Conservation (phyloP, 768 basidiomycete genomes). For the Phaffia tasmanica region DNA sequence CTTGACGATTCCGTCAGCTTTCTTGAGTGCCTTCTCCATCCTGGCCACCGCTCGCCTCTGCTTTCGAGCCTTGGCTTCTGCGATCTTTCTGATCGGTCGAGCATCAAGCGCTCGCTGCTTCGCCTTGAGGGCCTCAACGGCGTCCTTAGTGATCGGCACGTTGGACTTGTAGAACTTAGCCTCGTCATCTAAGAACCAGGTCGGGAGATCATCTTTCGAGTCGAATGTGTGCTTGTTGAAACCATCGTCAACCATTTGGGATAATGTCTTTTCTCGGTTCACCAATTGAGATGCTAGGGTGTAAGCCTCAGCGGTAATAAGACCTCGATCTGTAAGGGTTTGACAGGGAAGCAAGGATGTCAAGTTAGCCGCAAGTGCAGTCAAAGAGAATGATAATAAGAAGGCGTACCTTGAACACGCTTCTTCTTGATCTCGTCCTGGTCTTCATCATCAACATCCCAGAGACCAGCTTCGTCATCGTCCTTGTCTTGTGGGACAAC, state of each 20-base stretch:
- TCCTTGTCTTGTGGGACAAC: constrained; percentile 53
- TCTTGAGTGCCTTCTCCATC: constrained; percentile 86
- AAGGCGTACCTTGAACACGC: constrained; percentile 51
- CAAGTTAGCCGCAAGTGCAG: no score
- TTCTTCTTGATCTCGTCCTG: constrained; percentile 57
- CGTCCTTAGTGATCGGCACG: constrained; percentile 94
- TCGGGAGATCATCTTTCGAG: constrained; percentile 78
- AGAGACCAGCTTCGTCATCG: constrained; percentile 55
- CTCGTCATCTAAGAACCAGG: constrained; percentile 98
- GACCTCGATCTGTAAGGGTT: constrained; percentile 53
- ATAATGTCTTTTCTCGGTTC: constrained; percentile 78
- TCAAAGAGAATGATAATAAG: neutral
- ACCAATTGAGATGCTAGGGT: constrained; percentile 82
- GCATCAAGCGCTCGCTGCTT: constrained; percentile 90
- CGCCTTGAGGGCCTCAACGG: constrained; percentile 67
- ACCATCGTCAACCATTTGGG: constrained; percentile 82
- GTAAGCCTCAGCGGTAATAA: constrained; percentile 79
- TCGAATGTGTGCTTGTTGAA: constrained; percentile 90
- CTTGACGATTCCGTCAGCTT: constrained; percentile 68
- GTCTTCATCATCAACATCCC: constrained; percentile 71
- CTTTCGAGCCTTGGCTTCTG: constrained; percentile 95
- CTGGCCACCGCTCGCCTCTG: constrained; percentile 76
- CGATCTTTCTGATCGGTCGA: constrained; percentile 96
- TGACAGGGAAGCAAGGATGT: neutral
- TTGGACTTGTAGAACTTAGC: constrained; percentile 84